A percentile compares a stretch with the other conserved stretches of the same genome.
phyloP scores from a whole-genome alignment of 257 asterid genomes.

The Oldenlandia corymbosa region DNA sequence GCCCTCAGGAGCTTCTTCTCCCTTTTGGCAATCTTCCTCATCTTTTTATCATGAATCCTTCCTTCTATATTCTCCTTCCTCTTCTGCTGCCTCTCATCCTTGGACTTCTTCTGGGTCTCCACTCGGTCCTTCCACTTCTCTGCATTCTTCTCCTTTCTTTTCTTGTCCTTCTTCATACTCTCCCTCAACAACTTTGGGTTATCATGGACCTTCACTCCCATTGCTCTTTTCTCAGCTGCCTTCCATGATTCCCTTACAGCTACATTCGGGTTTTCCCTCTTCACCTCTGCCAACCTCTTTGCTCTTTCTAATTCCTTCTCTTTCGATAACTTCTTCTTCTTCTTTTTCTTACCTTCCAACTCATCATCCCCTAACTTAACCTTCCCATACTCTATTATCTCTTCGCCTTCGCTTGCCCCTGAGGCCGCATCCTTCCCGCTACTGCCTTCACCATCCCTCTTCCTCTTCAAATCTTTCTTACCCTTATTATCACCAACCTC shows the following conservation, averaged over 20 bases:
- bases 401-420: conserved; percentile 35
- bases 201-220: conserved; percentile 87
- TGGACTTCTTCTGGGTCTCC: conserved; percentile 49
- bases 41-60: conserved; percentile 66
- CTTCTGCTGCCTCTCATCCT: conserved; percentile 64
- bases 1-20: conserved; percentile 98
- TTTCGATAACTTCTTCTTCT: conserved; percentile 59
- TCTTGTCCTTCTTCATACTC: conserved; percentile 72
- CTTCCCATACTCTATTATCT: conserved; percentile 69
- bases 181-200: conserved; percentile 59
- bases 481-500: conserved; percentile 18
- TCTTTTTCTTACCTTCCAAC: conserved; percentile 25
- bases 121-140: conserved; percentile 86
- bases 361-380: conserved; percentile 63
- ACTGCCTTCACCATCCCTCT: conserved; percentile 28
- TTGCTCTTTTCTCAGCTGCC: conserved; percentile 64
- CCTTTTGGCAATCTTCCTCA: conserved; percentile 72
- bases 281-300: conserved; percentile 57
- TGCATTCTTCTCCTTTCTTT: conserved; percentile 58
- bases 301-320: conserved; percentile 55
- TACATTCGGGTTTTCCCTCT: conserved; percentile 47
- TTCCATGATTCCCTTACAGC: conserved; percentile 78
- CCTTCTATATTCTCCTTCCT: conserved; percentile 69
- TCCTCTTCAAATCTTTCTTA: conserved; percentile 36
- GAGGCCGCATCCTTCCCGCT: conserved; percentile 22